Evolutionary conservation across 2,329 filamentous ascomycete species (phyloP).

Genomic region (Camillea tinctor): DNA sequence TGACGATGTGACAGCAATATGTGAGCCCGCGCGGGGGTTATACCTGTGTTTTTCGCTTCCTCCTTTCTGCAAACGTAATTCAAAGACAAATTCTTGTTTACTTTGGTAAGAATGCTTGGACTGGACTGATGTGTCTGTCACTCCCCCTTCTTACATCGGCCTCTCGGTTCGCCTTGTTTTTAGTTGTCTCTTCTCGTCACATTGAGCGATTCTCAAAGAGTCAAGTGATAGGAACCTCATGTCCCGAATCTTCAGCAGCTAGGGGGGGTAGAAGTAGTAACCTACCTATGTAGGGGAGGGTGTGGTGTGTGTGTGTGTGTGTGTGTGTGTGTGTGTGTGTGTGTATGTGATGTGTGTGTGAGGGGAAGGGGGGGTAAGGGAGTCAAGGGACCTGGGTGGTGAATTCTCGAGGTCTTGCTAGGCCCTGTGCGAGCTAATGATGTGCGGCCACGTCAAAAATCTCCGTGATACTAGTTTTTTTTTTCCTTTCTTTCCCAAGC

Average conservation of each 20-base stretch:
- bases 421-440: constrained; percentile 28
- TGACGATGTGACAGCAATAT: not conserved
- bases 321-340: not conserved
- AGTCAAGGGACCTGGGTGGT: constrained; percentile 3
- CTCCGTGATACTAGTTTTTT: constrained; percentile 20
- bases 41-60: no score
- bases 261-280: not conserved
- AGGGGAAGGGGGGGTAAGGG: constrained; percentile 20
- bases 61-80: not conserved
- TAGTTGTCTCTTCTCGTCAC: not conserved
- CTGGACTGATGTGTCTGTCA: not conserved
- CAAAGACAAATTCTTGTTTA: not conserved
- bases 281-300: not conserved
- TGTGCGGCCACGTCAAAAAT: constrained; percentile 35
- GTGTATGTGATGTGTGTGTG: not conserved
- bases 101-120: not conserved
- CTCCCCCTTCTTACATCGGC: not conserved
- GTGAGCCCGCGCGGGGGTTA: no score
- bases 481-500: constrained; percentile 9
- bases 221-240: constrained; percentile 2
- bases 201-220: not conserved
- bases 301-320: constrained; percentile 1
- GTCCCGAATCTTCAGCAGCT: not conserved
- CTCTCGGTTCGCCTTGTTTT: not conserved
- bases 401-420: constrained; percentile 1